Conservation (phyloP, 2,329 filamentous ascomycete genomes). For the Orbilia blumenaviensis region DNA sequence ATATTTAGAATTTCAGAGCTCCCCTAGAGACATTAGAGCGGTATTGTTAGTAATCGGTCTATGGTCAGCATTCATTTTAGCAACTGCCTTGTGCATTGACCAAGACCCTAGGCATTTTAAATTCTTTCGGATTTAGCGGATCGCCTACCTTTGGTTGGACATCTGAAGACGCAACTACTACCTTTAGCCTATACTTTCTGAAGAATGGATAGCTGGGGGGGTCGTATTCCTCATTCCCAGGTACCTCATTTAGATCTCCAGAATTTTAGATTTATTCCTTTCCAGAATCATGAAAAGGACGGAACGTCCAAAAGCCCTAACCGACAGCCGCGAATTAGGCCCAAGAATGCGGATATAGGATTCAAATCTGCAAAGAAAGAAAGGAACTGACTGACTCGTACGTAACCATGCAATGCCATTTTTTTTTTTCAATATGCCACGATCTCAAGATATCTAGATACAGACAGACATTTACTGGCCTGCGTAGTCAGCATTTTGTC, state of each 20-base stretch:
- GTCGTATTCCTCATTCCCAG: neutral
- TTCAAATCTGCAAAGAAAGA: too few species aligned
- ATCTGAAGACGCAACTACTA: neutral
- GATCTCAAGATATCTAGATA: too few species aligned
- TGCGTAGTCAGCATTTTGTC: constrained; percentile 53
- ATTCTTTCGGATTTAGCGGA: too few species aligned
- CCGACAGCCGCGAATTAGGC: neutral
- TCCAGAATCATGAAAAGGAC: neutral
- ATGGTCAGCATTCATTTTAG: neutral
- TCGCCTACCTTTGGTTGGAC: neutral
- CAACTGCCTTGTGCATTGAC: neutral
- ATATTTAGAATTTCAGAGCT: neutral
- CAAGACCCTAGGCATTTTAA: too few species aligned
- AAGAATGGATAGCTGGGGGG: neutral
- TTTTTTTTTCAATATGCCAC: neutral
- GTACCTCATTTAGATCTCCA: neutral
- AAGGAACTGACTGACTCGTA: neutral
- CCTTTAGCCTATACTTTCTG: neutral
- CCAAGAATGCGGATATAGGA: neutral
- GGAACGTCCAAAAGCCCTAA: constrained; percentile 1
- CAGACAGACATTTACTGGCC: too few species aligned
- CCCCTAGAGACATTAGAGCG: neutral
- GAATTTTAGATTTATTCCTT: neutral
- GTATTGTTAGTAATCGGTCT: neutral
- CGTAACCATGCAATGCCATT: neutral